Evolutionary conservation across 257 asterid genomes (phyloP).

Genomic region (Scutellaria minor): DNA sequence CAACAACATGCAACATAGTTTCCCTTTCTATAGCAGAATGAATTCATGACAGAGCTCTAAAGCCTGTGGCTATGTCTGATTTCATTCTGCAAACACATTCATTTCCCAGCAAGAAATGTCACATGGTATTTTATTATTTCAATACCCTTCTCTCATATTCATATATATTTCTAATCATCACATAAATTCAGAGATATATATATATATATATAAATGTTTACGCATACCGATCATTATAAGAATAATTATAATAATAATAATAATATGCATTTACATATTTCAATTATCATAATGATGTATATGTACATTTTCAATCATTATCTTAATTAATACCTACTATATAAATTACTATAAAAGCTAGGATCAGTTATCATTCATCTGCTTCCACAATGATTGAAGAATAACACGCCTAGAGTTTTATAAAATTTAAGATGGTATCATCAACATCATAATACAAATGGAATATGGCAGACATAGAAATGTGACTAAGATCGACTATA

Average conservation of each 20-base stretch:
- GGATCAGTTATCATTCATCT: background rate
- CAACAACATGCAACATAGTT: slow-evolving; percentile 1
- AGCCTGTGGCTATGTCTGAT: background rate
- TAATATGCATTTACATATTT: background rate
- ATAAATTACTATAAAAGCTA: background rate
- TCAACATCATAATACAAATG: background rate
- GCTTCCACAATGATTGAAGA: slow-evolving; percentile 8
- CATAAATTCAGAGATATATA: slow-evolving; percentile 1
- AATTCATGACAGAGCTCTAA: slow-evolving; percentile 5
- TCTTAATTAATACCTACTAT: slow-evolving; percentile 24
- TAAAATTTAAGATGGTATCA: background rate
- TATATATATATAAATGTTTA: background rate
- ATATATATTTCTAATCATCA: slow-evolving; percentile 1
- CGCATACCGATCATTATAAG: background rate
- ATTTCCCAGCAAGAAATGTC: background rate
- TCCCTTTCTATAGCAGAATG: background rate
- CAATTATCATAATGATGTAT: background rate
- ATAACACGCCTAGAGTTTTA: background rate
- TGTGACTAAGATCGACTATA: background rate
- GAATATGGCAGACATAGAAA: background rate
- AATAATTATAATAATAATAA: background rate
- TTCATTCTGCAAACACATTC: background rate
- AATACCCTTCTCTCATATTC: background rate
- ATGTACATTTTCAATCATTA: background rate
- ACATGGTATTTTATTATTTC: background rate